Evolutionary conservation across 2,329 filamentous ascomycete species (phyloP).

Genomic region (Aspergillus sp.): DNA sequence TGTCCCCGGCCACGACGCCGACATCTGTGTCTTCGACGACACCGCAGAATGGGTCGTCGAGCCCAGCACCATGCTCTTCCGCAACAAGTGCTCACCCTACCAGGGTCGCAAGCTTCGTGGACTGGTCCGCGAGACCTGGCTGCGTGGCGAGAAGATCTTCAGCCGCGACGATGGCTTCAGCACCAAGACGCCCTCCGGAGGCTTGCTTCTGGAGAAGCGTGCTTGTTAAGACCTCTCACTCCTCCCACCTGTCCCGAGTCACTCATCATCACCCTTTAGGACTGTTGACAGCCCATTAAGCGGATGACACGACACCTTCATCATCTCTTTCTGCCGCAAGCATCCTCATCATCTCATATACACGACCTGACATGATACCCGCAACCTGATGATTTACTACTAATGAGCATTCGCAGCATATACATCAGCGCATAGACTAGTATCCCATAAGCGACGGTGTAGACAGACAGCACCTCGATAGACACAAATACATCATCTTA

Average conservation of each 20-base stretch:
- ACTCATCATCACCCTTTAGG: neutral
- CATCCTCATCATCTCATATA: neutral
- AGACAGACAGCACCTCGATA: neutral
- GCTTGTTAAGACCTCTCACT: constrained; percentile 24
- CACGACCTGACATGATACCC: constrained; percentile 2
- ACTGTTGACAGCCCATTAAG: neutral
- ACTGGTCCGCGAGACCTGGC: constrained; percentile 80
- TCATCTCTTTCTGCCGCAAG: neutral
- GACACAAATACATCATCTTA: neutral
- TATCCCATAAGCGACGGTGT: neutral
- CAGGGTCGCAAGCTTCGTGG: constrained; percentile 77
- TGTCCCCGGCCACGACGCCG: constrained; percentile 79
- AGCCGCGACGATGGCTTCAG: constrained; percentile 58
- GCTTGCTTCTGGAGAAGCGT: constrained; percentile 44
- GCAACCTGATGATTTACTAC: neutral
- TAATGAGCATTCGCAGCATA: constrained; percentile 7
- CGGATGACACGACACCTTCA: neutral
- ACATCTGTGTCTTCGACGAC: constrained; percentile 91
- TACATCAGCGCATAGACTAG: neutral
- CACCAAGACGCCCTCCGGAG: constrained; percentile 37
- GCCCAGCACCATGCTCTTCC: constrained; percentile 83
- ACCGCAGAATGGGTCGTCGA: constrained; percentile 72
- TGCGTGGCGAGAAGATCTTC: constrained; percentile 76
- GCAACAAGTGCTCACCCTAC: constrained; percentile 90
- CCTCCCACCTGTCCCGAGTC: neutral